Conservation (phyloP, 2,329 filamentous ascomycete genomes). For the Alternaria arborescens region DNA sequence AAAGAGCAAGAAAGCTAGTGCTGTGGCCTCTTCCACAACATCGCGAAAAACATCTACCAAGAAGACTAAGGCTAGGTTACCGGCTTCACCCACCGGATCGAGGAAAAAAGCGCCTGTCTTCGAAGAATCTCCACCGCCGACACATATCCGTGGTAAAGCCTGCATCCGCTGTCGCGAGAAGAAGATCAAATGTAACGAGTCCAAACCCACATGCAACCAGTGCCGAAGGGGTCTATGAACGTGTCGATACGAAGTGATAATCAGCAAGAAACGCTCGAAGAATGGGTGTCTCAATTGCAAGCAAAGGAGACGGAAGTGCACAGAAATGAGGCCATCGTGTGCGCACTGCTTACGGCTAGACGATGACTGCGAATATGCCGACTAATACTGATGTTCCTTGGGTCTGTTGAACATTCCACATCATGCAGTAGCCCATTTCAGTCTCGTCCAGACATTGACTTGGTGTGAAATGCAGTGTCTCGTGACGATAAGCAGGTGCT, state of each 20-base stretch:
- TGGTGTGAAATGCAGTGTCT: not conserved
- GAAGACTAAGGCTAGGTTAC: constrained; percentile 28
- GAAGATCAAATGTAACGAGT: constrained; percentile 44
- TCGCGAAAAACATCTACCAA: constrained; percentile 19
- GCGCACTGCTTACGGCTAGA: constrained; percentile 40
- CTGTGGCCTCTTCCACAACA: constrained; percentile 11
- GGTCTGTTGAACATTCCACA: not conserved
- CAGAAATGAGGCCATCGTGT: constrained; percentile 42
- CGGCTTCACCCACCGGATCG: constrained; percentile 24
- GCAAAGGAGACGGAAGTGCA: constrained; percentile 41
- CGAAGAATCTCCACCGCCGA: constrained; percentile 14
- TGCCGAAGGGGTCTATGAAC: constrained; percentile 40
- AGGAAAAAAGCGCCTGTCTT: constrained; percentile 18
- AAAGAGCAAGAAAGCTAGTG: constrained; percentile 30
- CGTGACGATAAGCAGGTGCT: not conserved
- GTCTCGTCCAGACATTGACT: not conserved
- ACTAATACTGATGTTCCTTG: constrained; percentile 23
- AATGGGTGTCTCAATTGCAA: constrained; percentile 44
- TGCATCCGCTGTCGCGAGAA: constrained; percentile 37
- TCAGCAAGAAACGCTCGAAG: constrained; percentile 37
- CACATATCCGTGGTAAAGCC: constrained; percentile 26
- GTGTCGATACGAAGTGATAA: constrained; percentile 36
- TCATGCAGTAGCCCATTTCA: not conserved
- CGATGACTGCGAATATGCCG: constrained; percentile 39
- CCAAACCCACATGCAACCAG: constrained; percentile 42